Conservation (phyloP, 2,329 filamentous ascomycete species). For the Cadophora malorum region DNA sequence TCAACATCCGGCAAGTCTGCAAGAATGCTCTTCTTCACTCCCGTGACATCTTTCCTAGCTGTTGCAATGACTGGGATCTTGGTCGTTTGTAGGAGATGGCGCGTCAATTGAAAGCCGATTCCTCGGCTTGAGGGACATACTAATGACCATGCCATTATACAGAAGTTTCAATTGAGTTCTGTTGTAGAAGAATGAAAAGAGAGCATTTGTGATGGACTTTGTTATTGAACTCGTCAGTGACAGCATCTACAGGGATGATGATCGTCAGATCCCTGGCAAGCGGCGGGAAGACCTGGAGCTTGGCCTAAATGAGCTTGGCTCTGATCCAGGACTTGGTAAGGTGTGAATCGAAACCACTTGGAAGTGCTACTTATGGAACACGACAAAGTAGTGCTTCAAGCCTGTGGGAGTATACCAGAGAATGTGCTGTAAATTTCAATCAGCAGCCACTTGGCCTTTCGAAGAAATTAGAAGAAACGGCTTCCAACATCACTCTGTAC, state of each 20-base stretch:
- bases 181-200: neutral
- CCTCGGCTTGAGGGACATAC: constrained; percentile 67
- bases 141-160: constrained; percentile 47
- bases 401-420: neutral
- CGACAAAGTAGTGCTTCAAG: neutral
- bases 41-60: constrained; percentile 58
- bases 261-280: constrained; percentile 22
- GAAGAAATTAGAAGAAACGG: neutral
- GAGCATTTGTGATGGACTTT: constrained; percentile 1
- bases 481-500: neutral
- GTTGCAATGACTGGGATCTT: constrained; percentile 65
- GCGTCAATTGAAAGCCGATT: constrained; percentile 66
- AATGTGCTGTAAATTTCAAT: neutral
- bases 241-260: constrained; percentile 29
- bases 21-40: constrained; percentile 57
- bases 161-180: neutral
- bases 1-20: constrained; percentile 52
- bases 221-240: constrained; percentile 23
- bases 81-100: constrained; percentile 62
- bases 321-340: neutral
- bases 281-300: constrained; percentile 22
- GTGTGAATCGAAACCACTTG: no score
- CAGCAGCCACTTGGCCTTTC: constrained; percentile 3
- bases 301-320: neutral
- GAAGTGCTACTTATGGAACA: neutral